phyloP scores from a whole-genome alignment of 202 grass and related monocot species.

The Saccharum hybrid region DNA sequence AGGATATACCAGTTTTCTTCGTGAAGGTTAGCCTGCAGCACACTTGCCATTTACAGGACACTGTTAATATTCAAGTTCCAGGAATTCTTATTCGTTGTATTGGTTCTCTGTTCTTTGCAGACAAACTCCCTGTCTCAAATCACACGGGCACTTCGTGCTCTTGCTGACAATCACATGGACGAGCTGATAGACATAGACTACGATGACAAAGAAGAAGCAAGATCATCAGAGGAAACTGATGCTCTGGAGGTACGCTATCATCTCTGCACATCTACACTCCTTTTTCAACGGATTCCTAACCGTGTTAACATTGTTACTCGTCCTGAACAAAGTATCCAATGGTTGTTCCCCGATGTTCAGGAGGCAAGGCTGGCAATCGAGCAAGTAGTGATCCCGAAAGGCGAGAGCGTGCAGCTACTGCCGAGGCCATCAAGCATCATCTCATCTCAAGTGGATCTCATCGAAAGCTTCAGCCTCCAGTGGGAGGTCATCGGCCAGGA shows the following conservation, averaged over 20 bases:
- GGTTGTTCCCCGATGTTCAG: slow-evolving; percentile 30
- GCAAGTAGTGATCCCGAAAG: slow-evolving; percentile 74
- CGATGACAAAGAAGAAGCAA: slow-evolving; percentile 46
- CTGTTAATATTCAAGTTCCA: neutral
- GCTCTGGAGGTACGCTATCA: slow-evolving; percentile 69
- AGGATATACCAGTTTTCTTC: slow-evolving; percentile 76
- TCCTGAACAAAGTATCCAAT: neutral
- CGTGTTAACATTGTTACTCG: neutral
- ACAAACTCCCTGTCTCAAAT: slow-evolving; percentile 77
- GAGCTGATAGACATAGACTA: slow-evolving; percentile 47
- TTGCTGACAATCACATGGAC: slow-evolving; percentile 56
- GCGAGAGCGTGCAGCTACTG: slow-evolving; percentile 62
- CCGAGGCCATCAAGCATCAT: slow-evolving; percentile 62
- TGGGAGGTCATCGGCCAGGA: slow-evolving; percentile 67
- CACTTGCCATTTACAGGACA: neutral
- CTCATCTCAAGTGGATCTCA: slow-evolving; percentile 62
- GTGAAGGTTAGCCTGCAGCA: slow-evolving; percentile 46
- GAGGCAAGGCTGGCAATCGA: slow-evolving; percentile 87
- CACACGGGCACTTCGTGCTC: slow-evolving; percentile 67
- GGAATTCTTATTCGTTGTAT: neutral
- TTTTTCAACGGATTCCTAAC: neutral
- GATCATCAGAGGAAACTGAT: slow-evolving; percentile 70
- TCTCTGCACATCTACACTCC: neutral
- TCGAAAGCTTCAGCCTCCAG: slow-evolving; percentile 69
- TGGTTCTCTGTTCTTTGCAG: slow-evolving; percentile 35